Evolutionary conservation across 768 basidiomycete species (phyloP).

Genomic region (Amanita pseudoporphyria): DNA sequence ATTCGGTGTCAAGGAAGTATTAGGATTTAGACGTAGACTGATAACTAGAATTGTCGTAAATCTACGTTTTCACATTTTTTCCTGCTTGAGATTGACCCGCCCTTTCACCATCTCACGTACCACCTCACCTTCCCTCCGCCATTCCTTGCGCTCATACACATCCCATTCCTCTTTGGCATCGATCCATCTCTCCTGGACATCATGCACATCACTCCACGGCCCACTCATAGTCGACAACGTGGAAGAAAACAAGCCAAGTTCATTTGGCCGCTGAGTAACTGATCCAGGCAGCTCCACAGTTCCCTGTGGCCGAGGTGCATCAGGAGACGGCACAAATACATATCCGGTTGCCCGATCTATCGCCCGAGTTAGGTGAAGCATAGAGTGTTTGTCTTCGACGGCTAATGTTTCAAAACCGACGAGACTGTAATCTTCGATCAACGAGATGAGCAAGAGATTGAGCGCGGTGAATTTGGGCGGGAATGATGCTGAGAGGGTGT

Average conservation of each 20-base stretch:
- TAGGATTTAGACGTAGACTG: no score
- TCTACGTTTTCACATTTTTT: neutral
- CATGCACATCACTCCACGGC: conserved; percentile 44
- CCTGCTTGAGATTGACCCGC: neutral
- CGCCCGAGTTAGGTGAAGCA: conserved; percentile 75
- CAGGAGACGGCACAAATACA: conserved; percentile 59
- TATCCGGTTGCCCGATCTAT: conserved; percentile 93
- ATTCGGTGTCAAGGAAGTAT: no score
- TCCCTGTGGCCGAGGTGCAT: conserved; percentile 21
- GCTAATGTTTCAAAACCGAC: conserved; percentile 97
- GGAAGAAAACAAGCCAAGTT: conserved; percentile 56
- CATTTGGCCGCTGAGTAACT: conserved; percentile 44
- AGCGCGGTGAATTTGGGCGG: conserved; percentile 63
- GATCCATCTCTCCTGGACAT: conserved; percentile 93
- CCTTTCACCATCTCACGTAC: conserved; percentile 24
- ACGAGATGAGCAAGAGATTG: conserved; percentile 82
- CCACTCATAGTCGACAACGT: conserved; percentile 48
- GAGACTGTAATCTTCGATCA: conserved; percentile 89
- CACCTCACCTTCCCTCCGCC: conserved; percentile 66
- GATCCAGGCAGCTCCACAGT: conserved; percentile 22
- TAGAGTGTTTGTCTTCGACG: conserved; percentile 94
- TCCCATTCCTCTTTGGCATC: conserved; percentile 79
- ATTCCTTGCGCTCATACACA: conserved; percentile 65
- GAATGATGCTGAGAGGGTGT: conserved; percentile 50
- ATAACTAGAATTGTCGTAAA: no score